Evolutionary conservation across 805 yeast genomes (phyloP), one percentile per base, ranked within the genome.

Genomic region (Yarrowia deformans): DNA sequence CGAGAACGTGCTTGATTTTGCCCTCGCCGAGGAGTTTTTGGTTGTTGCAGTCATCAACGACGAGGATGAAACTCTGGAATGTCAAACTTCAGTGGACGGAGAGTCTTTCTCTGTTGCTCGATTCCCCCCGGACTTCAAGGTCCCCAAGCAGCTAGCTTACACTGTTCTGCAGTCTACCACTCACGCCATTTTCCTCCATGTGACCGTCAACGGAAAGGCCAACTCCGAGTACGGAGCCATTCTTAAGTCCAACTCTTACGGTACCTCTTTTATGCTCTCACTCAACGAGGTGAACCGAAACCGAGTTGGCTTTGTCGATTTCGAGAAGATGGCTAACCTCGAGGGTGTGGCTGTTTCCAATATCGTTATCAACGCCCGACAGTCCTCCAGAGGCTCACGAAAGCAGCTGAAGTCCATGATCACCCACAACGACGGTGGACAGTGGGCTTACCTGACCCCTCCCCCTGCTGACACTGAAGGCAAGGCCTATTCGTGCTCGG

Each of bases 381-480:
- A 84, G 8, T 84, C 84, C 3, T 76, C 74, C 8, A 72, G 73
- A 1, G 86, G 85, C 8, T 79, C 81, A 5, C 72, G 77, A 9
- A 93, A 93, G 77, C 77, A 81, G 72, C 77, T 94, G 70, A 87
- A 87, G 76, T 84, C 97, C 0, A 83, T 81, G 77, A 90, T 93
- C 68, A 86, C 98, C 0, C 91, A 88, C 75, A 92, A 92, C 77
- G 98, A 95, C 77, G 99, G 97, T 69, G 91, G 94, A 4, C 88
- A 89, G 71, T 94, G 98, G 98, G 77, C 82, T 5, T 87, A 81
- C 70, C 73, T 95, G 19, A 75, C 77, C 0, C 94, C 98, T 6
- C 98, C 98, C 7, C 70, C 79, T 1, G 80, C 78, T 16, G 91
- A 90, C 75, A 84, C 90, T 0, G 77, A 84, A 0, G 91, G 91